Base-by-base conservation (phyloP, 768 basidiomycete species). In the Pisolithus orientalis region DNA sequence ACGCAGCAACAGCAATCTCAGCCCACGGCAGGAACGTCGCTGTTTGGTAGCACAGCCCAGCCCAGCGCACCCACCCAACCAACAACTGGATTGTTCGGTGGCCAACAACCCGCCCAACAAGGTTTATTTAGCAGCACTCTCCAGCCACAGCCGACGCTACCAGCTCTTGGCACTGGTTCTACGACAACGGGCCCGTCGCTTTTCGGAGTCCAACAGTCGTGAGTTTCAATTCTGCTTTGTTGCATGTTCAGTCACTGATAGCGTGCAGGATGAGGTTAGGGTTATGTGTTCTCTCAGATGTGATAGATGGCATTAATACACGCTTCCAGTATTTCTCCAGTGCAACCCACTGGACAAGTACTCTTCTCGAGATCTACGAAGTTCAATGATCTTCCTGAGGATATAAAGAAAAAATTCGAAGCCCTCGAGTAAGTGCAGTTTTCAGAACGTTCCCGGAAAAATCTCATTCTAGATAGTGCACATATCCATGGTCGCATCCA, bases 321-420 rank as follows among this genome's bases (percentile, higher is more conserved):
- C 17, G 52, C 9, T 11, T 14, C 44, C 39, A 71, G 66, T 24
- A 53, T 65, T 39, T 68, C 68, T 2, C 64, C 68, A 21, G 53
- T 62, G 52, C 68, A 70, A 54, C 7, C 53, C 6, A 59, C 57
- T 3, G 68, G 65, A 6, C 64, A 62, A 17, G 54, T 62, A 32
- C 13, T 65, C 17, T 71, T 74, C 40, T 72, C 72, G 28, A 77
- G 72, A 52, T 72, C 75, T 0, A 88, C 87, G 0, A 91, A 89
- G 62, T 92, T 90, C 67, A 92, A 91, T 50, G 90, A 92, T 63
- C 68, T 91, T 4, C 83, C 87, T 1, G 88, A 91, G 47, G 75
- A 80, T 2, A 55, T 83, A 21, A 87, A 82, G 67, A 81, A 69
- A 55, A 72, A 68, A 4, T 72, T 92, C 16, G 90, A 90, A 61